Percentiles rank a stretch among this genome's conserved stretches.
phyloP scores from a whole-genome alignment of 148 eudicot genomes.

The Persicaria maculosa region DNA sequence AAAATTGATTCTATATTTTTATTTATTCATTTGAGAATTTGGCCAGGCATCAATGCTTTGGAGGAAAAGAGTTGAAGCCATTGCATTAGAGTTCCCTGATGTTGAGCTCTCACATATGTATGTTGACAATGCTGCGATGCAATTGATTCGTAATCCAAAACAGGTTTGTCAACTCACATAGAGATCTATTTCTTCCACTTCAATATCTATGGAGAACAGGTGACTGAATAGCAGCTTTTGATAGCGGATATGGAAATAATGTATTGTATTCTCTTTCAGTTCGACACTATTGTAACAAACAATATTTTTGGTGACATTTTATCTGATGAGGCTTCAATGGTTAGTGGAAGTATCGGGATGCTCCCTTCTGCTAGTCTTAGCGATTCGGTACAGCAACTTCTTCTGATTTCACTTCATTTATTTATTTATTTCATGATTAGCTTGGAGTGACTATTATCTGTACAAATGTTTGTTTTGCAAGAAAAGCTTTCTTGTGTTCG shows the following conservation, averaged over 20 bases:
- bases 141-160: conserved; percentile 89
- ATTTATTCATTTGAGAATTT: neutral
- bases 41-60: conserved; percentile 85
- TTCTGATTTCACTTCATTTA: neutral
- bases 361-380: conserved; percentile 95
- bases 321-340: conserved; percentile 96
- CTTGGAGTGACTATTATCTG: neutral
- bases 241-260: neutral
- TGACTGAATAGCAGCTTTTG: neutral
- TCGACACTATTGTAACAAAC: conserved; percentile 91
- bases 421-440: neutral
- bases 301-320: conserved; percentile 92
- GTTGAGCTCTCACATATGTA: conserved; percentile 98
- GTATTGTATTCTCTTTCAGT: conserved; percentile 39
- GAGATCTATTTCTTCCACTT: neutral
- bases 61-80: conserved; percentile 69
- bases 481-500: neutral
- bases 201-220: neutral
- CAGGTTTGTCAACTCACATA: conserved; percentile 39
- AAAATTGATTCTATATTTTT: neutral
- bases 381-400: conserved; percentile 40
- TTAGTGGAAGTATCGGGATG: conserved; percentile 97
- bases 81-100: conserved; percentile 84
- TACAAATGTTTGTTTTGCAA: neutral
- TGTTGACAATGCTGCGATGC: conserved; percentile 98